Percentiles rank a stretch among this genome's conserved stretches.
Conservation (phyloP, 306 rosid genomes). For the Acacia melanoxylon region DNA sequence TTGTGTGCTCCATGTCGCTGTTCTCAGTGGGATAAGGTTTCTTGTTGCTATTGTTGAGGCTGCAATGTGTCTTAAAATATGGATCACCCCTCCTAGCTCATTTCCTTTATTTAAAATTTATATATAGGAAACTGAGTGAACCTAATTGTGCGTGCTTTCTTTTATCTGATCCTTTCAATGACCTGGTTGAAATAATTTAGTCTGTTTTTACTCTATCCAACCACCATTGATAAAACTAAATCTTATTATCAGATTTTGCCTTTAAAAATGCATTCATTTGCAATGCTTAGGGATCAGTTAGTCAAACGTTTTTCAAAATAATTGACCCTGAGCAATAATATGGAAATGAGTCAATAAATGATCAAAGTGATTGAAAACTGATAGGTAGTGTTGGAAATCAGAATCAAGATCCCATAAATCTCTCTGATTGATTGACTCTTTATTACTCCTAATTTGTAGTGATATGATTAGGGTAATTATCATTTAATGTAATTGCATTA, state of each 20-base stretch:
- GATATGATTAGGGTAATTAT: too few relatives aligned
- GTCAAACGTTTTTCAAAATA: not conserved
- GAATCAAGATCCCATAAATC: too few relatives aligned
- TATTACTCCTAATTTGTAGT: too few relatives aligned
- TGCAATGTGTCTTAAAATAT: not conserved
- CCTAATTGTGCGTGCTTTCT: not conserved
- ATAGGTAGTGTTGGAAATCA: too few relatives aligned
- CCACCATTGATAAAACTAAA: too few relatives aligned
- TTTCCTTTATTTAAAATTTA: too few relatives aligned
- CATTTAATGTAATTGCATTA: too few relatives aligned
- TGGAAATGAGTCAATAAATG: not conserved
- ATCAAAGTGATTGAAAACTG: not conserved
- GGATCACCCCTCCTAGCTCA: not conserved
- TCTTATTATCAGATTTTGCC: not conserved
- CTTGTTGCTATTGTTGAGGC: not conserved
- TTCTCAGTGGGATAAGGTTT: not conserved
- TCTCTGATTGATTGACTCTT: too few relatives aligned
- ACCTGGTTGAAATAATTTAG: too few relatives aligned
- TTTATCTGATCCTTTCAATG: not conserved
- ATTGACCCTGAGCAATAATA: not conserved
- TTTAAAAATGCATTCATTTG: too few relatives aligned
- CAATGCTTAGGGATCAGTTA: not conserved
- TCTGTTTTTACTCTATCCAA: too few relatives aligned
- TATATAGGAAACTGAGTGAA: not conserved
- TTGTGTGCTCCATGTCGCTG: not conserved